Evolutionary conservation across 106 monocot genomes (phyloP), one percentile per base, ranked within the genome.

Genomic region (Platanthera guangdongensis): DNA sequence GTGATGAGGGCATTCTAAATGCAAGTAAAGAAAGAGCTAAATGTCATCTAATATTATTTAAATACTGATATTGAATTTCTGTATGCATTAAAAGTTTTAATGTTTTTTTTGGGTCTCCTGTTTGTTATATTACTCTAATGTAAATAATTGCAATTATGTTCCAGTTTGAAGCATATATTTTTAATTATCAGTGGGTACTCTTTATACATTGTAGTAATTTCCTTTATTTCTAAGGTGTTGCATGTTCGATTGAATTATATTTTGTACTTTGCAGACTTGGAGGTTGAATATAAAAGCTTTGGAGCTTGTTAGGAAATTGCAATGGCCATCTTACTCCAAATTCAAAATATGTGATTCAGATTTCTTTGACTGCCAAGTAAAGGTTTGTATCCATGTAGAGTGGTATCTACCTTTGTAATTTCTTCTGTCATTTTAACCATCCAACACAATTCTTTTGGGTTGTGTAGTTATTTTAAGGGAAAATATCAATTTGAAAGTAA

Each of bases 241-340:
- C 28, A 64, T 64, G 64, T 7, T 57, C 13, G 16, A 64, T 64
- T 67, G n/a, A 28, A 9, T 74, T 52, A 46, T 53, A 28, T 62
- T 46, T 71, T 75, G 22, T 47, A 39, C 50, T 74, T 28, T 75
- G 62, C 84, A 95, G 95, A 89, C 87, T 32, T 89, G 83, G 82
- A 93, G 59, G 57, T 13, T 90, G 46, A 90, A 86, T 76, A 79
- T 90, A 59, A 88, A 86, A 81, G 90, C 88, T 46, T 71, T 93
- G 82, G 87, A 90, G 78, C 75, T 95, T 52, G 75, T 82, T 57
- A 87, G 91, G 77, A 51, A 81, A 64, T 75, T 87, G 48, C 55
- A 91, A 53, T 93, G 92, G 93, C 71, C 83, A 53, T 92, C 87
- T 60, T 90, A 84, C 51, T 72, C 46, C 9, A 46, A 19, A 18